Percentiles rank a stretch among this genome's conserved stretches.
Conservation (phyloP, 2,329 filamentous ascomycete species). For the Aspergillus sp. region DNA sequence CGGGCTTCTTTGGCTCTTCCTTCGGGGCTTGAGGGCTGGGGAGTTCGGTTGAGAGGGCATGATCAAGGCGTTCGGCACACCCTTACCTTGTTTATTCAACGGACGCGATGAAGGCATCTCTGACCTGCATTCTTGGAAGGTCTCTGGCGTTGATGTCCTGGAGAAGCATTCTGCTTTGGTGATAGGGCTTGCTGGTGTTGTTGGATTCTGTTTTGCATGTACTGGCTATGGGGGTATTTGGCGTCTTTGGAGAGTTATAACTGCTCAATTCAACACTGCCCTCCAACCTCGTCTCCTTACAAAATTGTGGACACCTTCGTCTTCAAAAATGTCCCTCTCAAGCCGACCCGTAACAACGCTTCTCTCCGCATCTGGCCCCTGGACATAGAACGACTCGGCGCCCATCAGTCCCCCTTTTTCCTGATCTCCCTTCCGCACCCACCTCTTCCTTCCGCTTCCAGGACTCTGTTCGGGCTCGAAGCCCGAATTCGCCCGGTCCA, state of each 20-base stretch:
- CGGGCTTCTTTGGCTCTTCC: slow-evolving; percentile 65
- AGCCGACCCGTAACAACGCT: slow-evolving; percentile 57
- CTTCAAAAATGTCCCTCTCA: slow-evolving; percentile 50
- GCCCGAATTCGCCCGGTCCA: slow-evolving; percentile 52
- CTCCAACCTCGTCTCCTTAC: slow-evolving; percentile 53
- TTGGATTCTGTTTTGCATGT: too few relatives aligned
- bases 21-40: slow-evolving; percentile 75
- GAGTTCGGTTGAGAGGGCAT: slow-evolving; percentile 61
- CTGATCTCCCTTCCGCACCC: slow-evolving; percentile 18
- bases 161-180: too few relatives aligned
- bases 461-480: slow-evolving; percentile 31
- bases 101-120: slow-evolving; percentile 98
- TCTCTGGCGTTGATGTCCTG: too few relatives aligned
- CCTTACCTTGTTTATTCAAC: slow-evolving; percentile 85
- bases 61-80: slow-evolving; percentile 99
- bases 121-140: too few relatives aligned
- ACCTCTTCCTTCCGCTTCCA: slow-evolving; percentile 12
- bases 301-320: slow-evolving; percentile 52
- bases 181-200: too few relatives aligned
- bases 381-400: slow-evolving; percentile 53
- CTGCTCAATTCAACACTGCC: slow-evolving; percentile 17
- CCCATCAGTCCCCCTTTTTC: slow-evolving; percentile 14
- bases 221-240: too few relatives aligned
- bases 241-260: too few relatives aligned
- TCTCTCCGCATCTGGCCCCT: slow-evolving; percentile 51